Base-by-base conservation (phyloP, 2,329 filamentous ascomycete species). In the Amylocarpus encephaloides region DNA sequence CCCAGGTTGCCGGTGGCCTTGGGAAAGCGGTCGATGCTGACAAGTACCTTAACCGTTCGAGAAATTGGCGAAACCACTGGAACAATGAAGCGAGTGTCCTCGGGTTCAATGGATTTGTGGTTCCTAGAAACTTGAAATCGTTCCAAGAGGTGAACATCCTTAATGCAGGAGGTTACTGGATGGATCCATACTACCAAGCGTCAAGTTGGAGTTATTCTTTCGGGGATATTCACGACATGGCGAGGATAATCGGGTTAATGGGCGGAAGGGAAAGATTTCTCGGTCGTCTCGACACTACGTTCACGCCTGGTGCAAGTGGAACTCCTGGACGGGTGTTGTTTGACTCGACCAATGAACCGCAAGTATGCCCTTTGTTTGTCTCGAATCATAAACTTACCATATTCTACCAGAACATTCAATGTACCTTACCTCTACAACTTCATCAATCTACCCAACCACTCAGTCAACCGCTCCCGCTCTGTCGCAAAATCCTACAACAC, bases 31-130 rank as follows among this genome's bases (percentile, higher is more conserved):
- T 67, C 1, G 78, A 83, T 38, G 76, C 78, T 3, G 54, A 67
- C 2, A 82, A 73, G 47, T 88, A 87, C 57, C 70, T 86, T 22
- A 69, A 75, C 41, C 76, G 83, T 7, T 84, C 81, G 0, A 72
- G 75, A 9, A 83, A 86, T 59, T 88, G 85, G 85, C 74, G 80
- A 13, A 86, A 86, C 60, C 83, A 87, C 56, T 88, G 82, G 83
- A 82, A 87, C 62, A 62, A 74, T 0, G 64, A 77, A 42, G 73
- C 79, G 40, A 71, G 69, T 1, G 78, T 79, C 0, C 71, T 83
- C 0, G 77, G 75, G 3, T 85, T 84, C 65, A 74, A 69, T 0
- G 84, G 84, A 0, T 88, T 88, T 62, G 68, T 88, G 4, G 82
- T 82, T 0, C 84, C 85, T 0, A 73, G 80, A n/a, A 65, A 69